Conservation (phyloP, 352 stramenopile species). For the Pythium grandisporangium region DNA sequence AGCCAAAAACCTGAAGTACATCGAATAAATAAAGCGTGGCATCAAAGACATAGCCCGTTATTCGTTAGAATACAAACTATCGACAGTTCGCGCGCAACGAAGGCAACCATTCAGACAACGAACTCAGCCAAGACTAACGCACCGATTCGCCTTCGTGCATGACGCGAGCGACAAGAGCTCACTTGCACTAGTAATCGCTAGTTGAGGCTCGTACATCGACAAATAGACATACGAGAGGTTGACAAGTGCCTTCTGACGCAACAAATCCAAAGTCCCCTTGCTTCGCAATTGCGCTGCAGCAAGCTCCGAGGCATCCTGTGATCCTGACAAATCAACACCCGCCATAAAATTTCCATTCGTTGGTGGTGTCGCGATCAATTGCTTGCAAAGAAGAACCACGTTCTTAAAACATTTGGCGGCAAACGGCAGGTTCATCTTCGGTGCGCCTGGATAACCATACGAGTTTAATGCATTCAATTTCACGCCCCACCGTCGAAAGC, state of each 20-base stretch:
- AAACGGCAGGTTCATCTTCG: conserved; percentile 81
- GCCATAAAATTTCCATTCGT: conserved; percentile 7
- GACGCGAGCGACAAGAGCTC: conserved; percentile 60
- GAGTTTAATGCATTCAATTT: too few species aligned
- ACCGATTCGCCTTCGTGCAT: conserved; percentile 66
- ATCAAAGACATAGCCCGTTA: conserved; percentile 2
- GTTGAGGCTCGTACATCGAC: conserved; percentile 85
- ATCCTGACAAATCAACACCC: conserved; percentile 1
- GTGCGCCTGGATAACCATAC: too few species aligned
- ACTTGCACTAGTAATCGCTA: conserved; percentile 78
- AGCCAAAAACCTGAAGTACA: conserved; percentile 42
- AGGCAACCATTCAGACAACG: too few species aligned
- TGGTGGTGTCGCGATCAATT: conserved; percentile 39
- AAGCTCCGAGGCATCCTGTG: conserved; percentile 6
- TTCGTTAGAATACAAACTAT: too few species aligned
- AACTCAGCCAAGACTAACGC: conserved; percentile 1
- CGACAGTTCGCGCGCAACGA: too few species aligned
- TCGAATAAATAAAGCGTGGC: not conserved
- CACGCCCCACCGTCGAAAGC: too few species aligned
- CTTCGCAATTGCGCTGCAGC: conserved; percentile 24
- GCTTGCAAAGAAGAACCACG: conserved; percentile 70
- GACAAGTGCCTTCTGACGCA: conserved; percentile 81
- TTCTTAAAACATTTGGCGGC: conserved; percentile 87
- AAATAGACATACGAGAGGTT: conserved; percentile 88
- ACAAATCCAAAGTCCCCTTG: conserved; percentile 43